Evolutionary conservation across 2,329 filamentous ascomycete genomes (phyloP).

Genomic region (Fusarium sp.): DNA sequence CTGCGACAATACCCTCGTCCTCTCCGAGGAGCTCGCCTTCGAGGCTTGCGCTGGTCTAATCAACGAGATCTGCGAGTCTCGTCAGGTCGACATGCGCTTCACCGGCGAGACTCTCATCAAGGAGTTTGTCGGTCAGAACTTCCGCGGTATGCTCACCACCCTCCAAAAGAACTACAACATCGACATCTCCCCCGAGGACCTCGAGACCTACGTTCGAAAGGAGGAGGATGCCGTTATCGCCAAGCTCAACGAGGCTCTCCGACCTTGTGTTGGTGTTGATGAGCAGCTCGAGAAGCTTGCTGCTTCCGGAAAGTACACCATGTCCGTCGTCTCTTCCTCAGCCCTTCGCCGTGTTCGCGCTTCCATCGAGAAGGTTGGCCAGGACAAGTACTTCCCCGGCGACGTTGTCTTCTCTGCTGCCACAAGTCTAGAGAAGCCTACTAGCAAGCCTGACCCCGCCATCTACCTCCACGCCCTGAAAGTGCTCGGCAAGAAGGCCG

Average conservation of each 20-base stretch:
- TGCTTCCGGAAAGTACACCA: slow-evolving; percentile 71
- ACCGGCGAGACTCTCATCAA: slow-evolving; percentile 81
- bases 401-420: slow-evolving; percentile 85
- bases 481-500: slow-evolving; percentile 76
- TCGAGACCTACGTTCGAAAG: slow-evolving; percentile 78
- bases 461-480: slow-evolving; percentile 86
- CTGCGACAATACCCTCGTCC: slow-evolving; percentile 91
- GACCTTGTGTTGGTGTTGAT: slow-evolving; percentile 76
- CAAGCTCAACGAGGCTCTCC: slow-evolving; percentile 77
- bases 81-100: slow-evolving; percentile 75
- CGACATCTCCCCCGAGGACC: slow-evolving; percentile 73
- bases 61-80: slow-evolving; percentile 82
- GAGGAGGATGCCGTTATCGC: slow-evolving; percentile 88
- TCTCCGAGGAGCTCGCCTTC: slow-evolving; percentile 91
- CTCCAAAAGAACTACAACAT: slow-evolving; percentile 83
- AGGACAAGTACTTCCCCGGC: slow-evolving; percentile 82
- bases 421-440: slow-evolving; percentile 81
- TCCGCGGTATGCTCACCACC: slow-evolving; percentile 87
- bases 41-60: slow-evolving; percentile 90
- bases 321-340: slow-evolving; percentile 85
- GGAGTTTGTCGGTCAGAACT: slow-evolving; percentile 94
- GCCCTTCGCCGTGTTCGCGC: slow-evolving; percentile 83
- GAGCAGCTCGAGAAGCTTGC: slow-evolving; percentile 74
- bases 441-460: slow-evolving; percentile 89
- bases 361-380: slow-evolving; percentile 81